phyloP scores from a whole-genome alignment of 768 basidiomycete genomes.

The Tylopilus felleus region DNA sequence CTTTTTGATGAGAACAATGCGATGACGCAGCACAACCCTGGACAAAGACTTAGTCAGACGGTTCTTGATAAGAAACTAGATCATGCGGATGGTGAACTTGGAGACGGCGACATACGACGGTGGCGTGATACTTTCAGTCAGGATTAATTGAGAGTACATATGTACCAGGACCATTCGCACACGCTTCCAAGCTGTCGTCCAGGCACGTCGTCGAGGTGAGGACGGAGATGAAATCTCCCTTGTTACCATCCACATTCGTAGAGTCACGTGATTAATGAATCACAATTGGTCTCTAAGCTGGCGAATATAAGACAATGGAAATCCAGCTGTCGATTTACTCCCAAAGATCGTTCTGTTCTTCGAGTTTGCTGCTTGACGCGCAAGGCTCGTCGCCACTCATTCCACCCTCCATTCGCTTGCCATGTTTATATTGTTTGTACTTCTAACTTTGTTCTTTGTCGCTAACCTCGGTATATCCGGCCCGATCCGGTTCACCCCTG shows the following conservation, averaged over 20 bases:
- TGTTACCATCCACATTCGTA: background rate
- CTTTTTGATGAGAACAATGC: too few relatives aligned
- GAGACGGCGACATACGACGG: too few relatives aligned
- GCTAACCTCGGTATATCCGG: slow-evolving; percentile 5
- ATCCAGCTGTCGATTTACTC: background rate
- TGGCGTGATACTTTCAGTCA: too few relatives aligned
- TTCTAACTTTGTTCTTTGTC: slow-evolving; percentile 12
- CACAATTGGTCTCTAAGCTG: background rate
- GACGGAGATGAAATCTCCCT: background rate
- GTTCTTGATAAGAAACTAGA: too few relatives aligned
- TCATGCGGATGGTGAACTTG: too few relatives aligned
- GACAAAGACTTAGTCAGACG: too few relatives aligned
- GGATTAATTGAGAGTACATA: too few relatives aligned
- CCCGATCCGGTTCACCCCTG: slow-evolving; percentile 13
- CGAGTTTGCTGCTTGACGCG: slow-evolving; percentile 14
- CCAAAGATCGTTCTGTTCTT: background rate
- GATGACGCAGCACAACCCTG: too few relatives aligned
- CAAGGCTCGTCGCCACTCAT: slow-evolving; percentile 13
- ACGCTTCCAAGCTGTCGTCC: background rate
- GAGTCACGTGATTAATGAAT: background rate
- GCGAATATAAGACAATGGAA: background rate
- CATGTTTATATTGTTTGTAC: slow-evolving; percentile 14
- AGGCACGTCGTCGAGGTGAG: background rate
- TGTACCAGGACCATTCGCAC: too few relatives aligned
- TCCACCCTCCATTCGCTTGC: slow-evolving; percentile 14